Base-by-base conservation (phyloP, 1,284 basidiomycete species). In the Athelia psychrophila region DNA sequence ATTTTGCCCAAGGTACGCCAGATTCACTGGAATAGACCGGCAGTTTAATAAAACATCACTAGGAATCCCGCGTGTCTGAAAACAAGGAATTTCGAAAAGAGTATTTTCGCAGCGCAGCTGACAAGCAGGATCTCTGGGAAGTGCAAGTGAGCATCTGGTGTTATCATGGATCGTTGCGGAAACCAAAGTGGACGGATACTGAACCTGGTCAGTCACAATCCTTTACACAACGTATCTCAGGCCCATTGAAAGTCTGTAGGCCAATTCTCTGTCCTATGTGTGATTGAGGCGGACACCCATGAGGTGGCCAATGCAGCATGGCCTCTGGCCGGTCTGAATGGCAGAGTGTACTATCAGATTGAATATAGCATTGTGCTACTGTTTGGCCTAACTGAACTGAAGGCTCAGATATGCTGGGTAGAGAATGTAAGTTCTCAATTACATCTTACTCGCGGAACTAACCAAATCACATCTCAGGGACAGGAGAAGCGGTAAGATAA, bases 331-430 rank as follows among this genome's bases (percentile, higher is more conserved):
- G 48, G 3, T 53, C 48, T 18, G 47, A 48, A 49, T 35, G 58
- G 54, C 3, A 58, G 56, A 9, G 42, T 52, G 19, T 76, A 75
- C 51, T 76, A 71, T 44, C 46, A 53, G 5, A 50, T 74, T 15
- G 54, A 64, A 1, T 72, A 69, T 52, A 68, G 73, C 15, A 58
- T 79, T 2, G 60, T 78, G 16, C 54, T 79, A 30, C 56, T 74
- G 12, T 74, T 79, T 45, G 78, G 77, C 3, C 54, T 75, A 44
- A 76, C 78, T 0, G 77, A 79, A 56, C 62, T 78, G 49, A 71
- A 68, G 48, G 77, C 77, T 0, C 72, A 76, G 49, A 56, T 79
- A 32, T 62, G 67, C 25, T 78, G 77, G 74, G 60, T 56, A 44
- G 75, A 78, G 35, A 67, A 74, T 50, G 77, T 75, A 51, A 47